Conservation (phyloP, 2,329 filamentous ascomycete species). For the Penicillium nordicum region DNA sequence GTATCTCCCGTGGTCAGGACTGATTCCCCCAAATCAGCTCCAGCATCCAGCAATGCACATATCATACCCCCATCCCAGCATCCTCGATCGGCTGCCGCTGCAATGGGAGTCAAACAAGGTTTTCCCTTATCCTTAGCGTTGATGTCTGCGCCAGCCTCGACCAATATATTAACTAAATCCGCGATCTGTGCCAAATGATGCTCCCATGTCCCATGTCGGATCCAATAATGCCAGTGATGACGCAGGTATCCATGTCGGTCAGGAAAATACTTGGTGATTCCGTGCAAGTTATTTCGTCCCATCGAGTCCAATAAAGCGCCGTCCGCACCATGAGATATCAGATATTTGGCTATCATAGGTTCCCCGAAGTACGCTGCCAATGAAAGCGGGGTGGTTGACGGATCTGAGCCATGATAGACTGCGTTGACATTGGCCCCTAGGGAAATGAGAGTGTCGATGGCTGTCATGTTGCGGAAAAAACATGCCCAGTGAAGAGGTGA, state of each 20-base stretch:
- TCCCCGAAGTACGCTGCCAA: conserved; percentile 25
- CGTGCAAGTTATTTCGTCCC: conserved; percentile 25
- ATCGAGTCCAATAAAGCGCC: conserved; percentile 17
- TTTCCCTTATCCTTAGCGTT: conserved; percentile 16
- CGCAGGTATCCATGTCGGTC: conserved; percentile 25
- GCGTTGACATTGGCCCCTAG: conserved; percentile 26
- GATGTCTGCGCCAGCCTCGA: conserved; percentile 14
- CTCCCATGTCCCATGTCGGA: conserved; percentile 28
- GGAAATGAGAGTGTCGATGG: conserved; percentile 22
- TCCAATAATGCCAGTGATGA: conserved; percentile 31
- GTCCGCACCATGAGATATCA: conserved; percentile 24
- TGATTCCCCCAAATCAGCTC: conserved; percentile 19
- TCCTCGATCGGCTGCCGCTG: conserved; percentile 20
- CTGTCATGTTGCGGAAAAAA: conserved; percentile 18
- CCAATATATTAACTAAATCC: conserved; percentile 12
- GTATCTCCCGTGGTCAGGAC: conserved; percentile 15
- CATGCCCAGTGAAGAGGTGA: conserved; percentile 30
- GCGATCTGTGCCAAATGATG: conserved; percentile 18
- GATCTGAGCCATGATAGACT: conserved; percentile 18
- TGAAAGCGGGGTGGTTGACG: conserved; percentile 23
- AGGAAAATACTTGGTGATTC: conserved; percentile 21
- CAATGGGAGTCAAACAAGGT: conserved; percentile 21
- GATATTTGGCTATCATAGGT: conserved; percentile 12
- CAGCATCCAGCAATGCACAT: conserved; percentile 19
- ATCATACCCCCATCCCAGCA: conserved; percentile 26